A percentile compares a stretch with the other conserved stretches of the same genome.
phyloP scores from a whole-genome alignment of 306 rosid species.

The Lathyrus oleraceus region DNA sequence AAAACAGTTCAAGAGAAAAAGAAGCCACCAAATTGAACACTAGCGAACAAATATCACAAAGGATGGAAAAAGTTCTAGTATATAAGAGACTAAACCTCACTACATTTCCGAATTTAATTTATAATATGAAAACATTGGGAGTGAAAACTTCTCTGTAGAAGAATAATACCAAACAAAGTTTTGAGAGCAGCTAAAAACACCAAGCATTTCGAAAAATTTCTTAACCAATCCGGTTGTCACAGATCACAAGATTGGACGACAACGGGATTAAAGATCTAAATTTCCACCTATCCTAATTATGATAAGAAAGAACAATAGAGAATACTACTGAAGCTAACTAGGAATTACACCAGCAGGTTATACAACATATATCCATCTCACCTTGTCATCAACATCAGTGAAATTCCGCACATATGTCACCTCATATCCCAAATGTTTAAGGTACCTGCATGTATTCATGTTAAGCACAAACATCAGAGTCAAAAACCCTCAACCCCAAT shows the following conservation, averaged over 20 bases:
- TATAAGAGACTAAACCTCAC: background rate
- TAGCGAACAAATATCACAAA: conserved; percentile 17
- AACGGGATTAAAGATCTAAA: background rate
- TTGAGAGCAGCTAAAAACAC: too few species aligned
- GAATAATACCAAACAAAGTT: background rate
- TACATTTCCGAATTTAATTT: background rate
- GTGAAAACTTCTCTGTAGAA: background rate
- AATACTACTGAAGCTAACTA: conserved; percentile 1
- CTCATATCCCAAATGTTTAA: conserved; percentile 74
- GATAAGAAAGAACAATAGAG: background rate
- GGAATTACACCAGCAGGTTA: background rate
- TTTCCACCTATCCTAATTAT: background rate
- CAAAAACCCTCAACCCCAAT: conserved; percentile 7
- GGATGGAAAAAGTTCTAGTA: conserved; percentile 1
- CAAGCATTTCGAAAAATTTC: too few species aligned
- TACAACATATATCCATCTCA: conserved; percentile 32
- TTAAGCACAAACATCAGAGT: background rate
- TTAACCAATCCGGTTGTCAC: too few species aligned
- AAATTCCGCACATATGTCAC: conserved; percentile 91
- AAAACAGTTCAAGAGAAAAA: background rate
- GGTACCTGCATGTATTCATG: conserved; percentile 59
- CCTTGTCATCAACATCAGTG: conserved; percentile 99
- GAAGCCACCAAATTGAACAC: conserved; percentile 10
- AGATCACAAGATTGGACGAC: background rate
- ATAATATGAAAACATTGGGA: background rate